Conservation (phyloP, 1,284 basidiomycete genomes). For the Coniferiporia sulphurascens region DNA sequence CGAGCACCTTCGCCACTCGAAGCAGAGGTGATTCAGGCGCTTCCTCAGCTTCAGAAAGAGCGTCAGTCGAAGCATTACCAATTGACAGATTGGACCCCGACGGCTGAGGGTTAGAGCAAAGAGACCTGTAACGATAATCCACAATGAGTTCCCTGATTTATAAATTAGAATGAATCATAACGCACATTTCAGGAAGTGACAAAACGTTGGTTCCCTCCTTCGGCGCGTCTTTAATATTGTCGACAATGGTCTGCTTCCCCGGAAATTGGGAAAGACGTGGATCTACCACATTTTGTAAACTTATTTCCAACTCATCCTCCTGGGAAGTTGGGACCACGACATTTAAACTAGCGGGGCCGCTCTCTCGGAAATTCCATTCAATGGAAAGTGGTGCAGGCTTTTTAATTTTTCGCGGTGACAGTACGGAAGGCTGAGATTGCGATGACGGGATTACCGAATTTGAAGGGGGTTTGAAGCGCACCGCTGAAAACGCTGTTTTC, state of each 20-base stretch:
- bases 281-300: not conserved
- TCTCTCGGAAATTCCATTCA: not conserved
- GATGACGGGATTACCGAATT: conserved; percentile 3
- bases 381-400: conserved; percentile 5
- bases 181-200: not conserved
- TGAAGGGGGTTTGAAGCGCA: not conserved
- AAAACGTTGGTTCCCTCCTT: not conserved
- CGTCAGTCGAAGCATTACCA: too few relatives aligned
- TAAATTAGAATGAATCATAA: not conserved
- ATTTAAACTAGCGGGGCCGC: not conserved
- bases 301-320: conserved; percentile 17
- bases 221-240: not conserved
- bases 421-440: not conserved
- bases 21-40: too few relatives aligned
- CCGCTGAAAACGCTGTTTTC: not conserved
- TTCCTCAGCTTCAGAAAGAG: too few relatives aligned
- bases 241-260: not conserved
- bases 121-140: too few relatives aligned
- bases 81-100: too few relatives aligned
- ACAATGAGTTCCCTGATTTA: too few relatives aligned
- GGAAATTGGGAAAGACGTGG: not conserved
- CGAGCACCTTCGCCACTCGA: too few relatives aligned
- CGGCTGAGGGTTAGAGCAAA: too few relatives aligned
- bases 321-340: conserved; percentile 16
- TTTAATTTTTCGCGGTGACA: not conserved